Evolutionary conservation across 192 early-diverging fungal genomes (phyloP).

Genomic region (Backusella macrospora): DNA sequence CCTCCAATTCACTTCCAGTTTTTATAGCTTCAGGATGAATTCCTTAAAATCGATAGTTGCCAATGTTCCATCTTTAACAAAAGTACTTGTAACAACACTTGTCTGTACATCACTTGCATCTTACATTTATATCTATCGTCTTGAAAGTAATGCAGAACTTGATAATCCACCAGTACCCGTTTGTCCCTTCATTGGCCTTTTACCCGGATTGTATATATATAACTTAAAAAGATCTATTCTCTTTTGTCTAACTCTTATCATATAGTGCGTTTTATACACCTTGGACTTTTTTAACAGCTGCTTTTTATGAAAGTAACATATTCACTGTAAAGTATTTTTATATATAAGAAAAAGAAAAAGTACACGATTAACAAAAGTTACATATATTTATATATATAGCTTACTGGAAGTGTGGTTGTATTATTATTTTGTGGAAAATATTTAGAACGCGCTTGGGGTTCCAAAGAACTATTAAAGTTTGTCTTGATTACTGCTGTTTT

Average conservation of each 20-base stretch:
- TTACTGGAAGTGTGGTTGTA: constrained; percentile 42
- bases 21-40: too few relatives aligned
- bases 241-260: neutral
- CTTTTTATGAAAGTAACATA: constrained; percentile 57
- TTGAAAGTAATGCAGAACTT: constrained; percentile 6
- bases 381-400: constrained; percentile 34
- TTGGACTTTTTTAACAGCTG: constrained; percentile 67
- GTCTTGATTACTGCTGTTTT: constrained; percentile 57
- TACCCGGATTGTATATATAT: constrained; percentile 49
- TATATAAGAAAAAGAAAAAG: neutral
- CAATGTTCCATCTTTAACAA: constrained; percentile 53
- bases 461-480: constrained; percentile 73
- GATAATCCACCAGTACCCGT: neutral
- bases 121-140: constrained; percentile 27
- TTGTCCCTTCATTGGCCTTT: constrained; percentile 37
- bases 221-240: neutral
- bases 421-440: constrained; percentile 71
- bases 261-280: constrained; percentile 27
- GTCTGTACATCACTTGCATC: constrained; percentile 37
- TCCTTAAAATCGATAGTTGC: constrained; percentile 27
- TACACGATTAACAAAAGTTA: neutral
- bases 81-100: constrained; percentile 41
- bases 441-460: constrained; percentile 85
- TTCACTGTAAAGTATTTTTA: constrained; percentile 40
- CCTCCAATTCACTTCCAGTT: too few relatives aligned